Evolutionary conservation across 768 basidiomycete species (phyloP).

Genomic region (Pulveroboletus sp.): DNA sequence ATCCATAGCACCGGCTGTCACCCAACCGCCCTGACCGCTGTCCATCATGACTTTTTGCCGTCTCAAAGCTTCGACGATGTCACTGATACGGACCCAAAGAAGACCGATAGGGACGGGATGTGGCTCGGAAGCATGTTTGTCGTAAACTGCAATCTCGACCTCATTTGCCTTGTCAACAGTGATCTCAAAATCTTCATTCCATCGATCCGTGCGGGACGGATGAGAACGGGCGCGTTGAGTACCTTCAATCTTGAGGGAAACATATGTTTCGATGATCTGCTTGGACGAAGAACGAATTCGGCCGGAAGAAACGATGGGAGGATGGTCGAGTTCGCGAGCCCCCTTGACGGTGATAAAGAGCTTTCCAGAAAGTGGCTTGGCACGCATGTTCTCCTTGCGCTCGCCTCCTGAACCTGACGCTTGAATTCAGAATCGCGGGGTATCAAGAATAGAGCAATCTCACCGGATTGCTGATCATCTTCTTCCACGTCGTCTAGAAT

Average conservation of each 20-base stretch:
- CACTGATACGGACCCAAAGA: constrained; percentile 91
- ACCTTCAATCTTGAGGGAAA: constrained; percentile 95
- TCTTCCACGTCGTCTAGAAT: constrained; percentile 88
- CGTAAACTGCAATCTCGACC: constrained; percentile 94
- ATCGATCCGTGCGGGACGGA: constrained; percentile 90
- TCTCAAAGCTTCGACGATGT: constrained; percentile 90
- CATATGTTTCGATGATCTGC: constrained; percentile 75
- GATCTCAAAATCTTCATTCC: constrained; percentile 98
- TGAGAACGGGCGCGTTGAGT: constrained; percentile 90
- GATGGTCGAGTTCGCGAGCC: constrained; percentile 94
- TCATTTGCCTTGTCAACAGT: constrained; percentile 98
- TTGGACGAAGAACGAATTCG: constrained; percentile 78
- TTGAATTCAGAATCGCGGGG: constrained; percentile 25
- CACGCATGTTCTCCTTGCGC: constrained; percentile 87
- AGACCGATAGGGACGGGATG: constrained; percentile 90
- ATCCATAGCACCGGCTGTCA: constrained; percentile 89
- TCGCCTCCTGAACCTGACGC: constrained; percentile 68
- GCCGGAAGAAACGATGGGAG: constrained; percentile 62
- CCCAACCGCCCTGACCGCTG: constrained; percentile 88
- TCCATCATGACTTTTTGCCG: constrained; percentile 91
- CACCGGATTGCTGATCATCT: constrained; percentile 71
- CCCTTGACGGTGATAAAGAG: constrained; percentile 85
- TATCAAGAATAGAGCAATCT: constrained; percentile 14
- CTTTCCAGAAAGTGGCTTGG: constrained; percentile 93
- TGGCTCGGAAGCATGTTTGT: constrained; percentile 79